Conservation (phyloP, 768 basidiomycete genomes). For the Xerocomellus dryophilus region DNA sequence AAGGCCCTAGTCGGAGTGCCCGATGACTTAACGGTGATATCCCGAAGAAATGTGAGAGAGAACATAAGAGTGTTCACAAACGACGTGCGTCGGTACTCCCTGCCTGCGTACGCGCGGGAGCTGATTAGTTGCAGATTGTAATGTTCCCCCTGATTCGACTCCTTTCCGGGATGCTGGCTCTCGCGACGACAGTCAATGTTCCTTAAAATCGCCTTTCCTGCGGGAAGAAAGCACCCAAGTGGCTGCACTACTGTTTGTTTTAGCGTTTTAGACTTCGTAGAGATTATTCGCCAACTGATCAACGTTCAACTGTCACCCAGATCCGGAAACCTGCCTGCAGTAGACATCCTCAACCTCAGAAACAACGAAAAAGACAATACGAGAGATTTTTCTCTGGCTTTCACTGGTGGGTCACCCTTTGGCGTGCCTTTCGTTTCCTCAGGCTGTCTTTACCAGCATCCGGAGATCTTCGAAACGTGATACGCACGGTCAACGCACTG, state of each 20-base stretch:
- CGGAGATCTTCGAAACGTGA: constrained; percentile 45
- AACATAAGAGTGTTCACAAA: constrained; percentile 39
- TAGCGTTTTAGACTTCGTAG: constrained; percentile 18
- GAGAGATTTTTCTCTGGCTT: constrained; percentile 23
- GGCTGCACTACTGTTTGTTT: constrained; percentile 24
- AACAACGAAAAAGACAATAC: constrained; percentile 20
- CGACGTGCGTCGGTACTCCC: constrained; percentile 16
- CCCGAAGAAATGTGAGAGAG: constrained; percentile 37
- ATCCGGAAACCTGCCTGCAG: constrained; percentile 25
- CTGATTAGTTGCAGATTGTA: constrained; percentile 16
- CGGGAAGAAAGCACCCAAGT: not conserved
- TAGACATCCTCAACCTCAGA: constrained; percentile 28
- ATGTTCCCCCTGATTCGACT: not conserved
- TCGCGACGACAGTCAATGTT: not conserved
- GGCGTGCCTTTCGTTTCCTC: not conserved
- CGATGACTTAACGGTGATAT: not conserved
- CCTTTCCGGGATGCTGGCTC: not conserved
- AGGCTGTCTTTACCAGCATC: constrained; percentile 30
- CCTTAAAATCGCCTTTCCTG: not conserved
- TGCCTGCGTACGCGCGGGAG: not conserved
- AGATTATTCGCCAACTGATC: not conserved
- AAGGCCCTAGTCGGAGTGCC: not conserved
- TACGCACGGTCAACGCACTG: constrained; percentile 42
- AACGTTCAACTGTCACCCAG: constrained; percentile 4
- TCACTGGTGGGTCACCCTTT: constrained; percentile 14